Evolutionary conservation across 768 basidiomycete species (phyloP).

Genomic region (Solioccasus polychromus): DNA sequence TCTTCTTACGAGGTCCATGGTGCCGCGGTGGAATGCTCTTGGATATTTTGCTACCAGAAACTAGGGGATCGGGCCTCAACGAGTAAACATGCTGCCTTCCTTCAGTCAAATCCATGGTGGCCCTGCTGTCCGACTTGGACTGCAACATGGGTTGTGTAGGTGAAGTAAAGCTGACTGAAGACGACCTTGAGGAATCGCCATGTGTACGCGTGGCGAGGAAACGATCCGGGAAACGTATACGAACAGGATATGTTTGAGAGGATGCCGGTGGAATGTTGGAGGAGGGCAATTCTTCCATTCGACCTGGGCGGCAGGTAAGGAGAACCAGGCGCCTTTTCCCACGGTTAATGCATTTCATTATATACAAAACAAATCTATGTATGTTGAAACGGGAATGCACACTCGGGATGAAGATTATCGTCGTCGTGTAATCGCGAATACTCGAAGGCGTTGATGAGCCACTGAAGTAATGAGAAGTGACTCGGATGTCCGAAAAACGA

Average conservation of each 20-base stretch:
- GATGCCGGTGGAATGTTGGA: constrained; percentile 8
- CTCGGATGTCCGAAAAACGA: constrained; percentile 10
- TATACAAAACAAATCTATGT: constrained; percentile 1
- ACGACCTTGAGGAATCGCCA: constrained; percentile 32
- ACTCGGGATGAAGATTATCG: constrained; percentile 1
- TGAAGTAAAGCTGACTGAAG: constrained; percentile 23
- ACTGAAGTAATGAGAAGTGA: constrained; percentile 9
- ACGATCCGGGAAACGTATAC: constrained; percentile 34
- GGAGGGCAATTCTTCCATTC: constrained; percentile 31
- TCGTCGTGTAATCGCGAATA: not conserved
- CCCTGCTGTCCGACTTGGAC: constrained; percentile 12
- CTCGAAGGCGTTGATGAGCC: not conserved
- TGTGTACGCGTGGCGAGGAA: constrained; percentile 25
- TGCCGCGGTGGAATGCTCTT: constrained; percentile 16
- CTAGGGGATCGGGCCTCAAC: constrained; percentile 16
- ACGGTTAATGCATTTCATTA: constrained; percentile 12
- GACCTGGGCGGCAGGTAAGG: not conserved
- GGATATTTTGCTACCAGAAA: constrained; percentile 8
- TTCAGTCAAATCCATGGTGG: constrained; percentile 10
- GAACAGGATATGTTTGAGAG: constrained; percentile 19
- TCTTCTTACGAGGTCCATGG: constrained; percentile 21
- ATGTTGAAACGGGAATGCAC: constrained; percentile 8
- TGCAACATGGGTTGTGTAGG: constrained; percentile 13
- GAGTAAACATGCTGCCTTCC: constrained; percentile 22
- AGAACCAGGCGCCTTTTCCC: constrained; percentile 11